phyloP scores from a whole-genome alignment of 2,329 filamentous ascomycete genomes.

The Monilinia vaccinii-corymbosi region DNA sequence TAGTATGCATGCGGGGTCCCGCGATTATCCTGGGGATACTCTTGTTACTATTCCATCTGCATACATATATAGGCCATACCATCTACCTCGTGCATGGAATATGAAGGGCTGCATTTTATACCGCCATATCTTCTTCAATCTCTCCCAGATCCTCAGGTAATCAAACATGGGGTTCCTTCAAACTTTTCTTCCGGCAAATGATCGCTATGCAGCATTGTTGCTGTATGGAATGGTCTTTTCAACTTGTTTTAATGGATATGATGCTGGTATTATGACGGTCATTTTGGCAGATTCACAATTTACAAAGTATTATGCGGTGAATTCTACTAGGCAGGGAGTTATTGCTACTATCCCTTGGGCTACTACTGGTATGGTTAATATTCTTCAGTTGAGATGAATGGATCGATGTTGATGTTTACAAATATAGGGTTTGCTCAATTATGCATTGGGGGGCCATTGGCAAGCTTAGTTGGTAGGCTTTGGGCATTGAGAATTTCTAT shows the following conservation, averaged over 20 bases:
- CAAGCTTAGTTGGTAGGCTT: conserved; percentile 31
- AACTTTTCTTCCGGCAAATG: conserved; percentile 31
- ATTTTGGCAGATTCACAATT: conserved; percentile 36
- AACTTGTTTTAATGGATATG: conserved; percentile 36
- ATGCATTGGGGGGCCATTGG: conserved; percentile 33
- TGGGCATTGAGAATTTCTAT: conserved; percentile 35
- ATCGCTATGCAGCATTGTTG: conserved; percentile 31
- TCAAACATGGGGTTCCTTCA: background rate
- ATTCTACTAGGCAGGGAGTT: conserved; percentile 30
- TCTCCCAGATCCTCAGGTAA: background rate
- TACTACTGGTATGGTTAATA: conserved; percentile 27
- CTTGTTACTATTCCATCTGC: background rate
- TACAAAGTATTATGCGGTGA: conserved; percentile 33
- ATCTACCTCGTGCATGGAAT: background rate
- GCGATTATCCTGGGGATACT: background rate
- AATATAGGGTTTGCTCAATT: conserved; percentile 32
- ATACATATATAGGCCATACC: background rate
- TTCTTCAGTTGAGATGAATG: background rate
- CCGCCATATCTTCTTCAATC: conserved; percentile 6
- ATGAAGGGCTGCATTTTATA: conserved; percentile 28
- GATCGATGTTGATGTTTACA: background rate
- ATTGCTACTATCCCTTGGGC: conserved; percentile 36
- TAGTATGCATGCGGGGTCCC: background rate
- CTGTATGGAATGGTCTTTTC: conserved; percentile 34
- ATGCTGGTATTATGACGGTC: conserved; percentile 36